phyloP scores from a whole-genome alignment of 108 stramenopile genomes.

The Seminavis robusta region DNA sequence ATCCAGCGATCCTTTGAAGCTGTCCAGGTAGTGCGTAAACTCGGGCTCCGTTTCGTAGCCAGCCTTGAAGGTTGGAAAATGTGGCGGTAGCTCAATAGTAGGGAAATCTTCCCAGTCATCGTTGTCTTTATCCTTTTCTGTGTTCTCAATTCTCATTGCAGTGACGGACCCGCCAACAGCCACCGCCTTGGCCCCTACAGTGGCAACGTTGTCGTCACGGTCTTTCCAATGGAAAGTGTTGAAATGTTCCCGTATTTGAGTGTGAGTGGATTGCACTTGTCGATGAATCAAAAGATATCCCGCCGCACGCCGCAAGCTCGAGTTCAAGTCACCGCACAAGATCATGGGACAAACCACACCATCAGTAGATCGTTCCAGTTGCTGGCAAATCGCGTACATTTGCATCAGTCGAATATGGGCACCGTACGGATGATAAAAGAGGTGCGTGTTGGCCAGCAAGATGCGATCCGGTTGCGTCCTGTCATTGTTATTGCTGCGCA shows the following conservation, averaged over 20 bases:
- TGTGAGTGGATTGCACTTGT: slow-evolving; percentile 26
- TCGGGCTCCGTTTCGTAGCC: slow-evolving; percentile 38
- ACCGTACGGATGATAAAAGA: slow-evolving; percentile 74
- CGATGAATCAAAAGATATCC: slow-evolving; percentile 40
- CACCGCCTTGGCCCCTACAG: slow-evolving; percentile 4
- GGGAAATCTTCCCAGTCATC: slow-evolving; percentile 25
- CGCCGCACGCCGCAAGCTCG: slow-evolving; percentile 37
- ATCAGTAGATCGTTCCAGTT: slow-evolving; percentile 10
- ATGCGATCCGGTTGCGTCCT: no score
- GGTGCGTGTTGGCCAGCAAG: slow-evolving; percentile 64
- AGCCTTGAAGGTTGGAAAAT: slow-evolving; percentile 45
- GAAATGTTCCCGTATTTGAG: slow-evolving; percentile 50
- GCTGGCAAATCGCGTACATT: slow-evolving; percentile 34
- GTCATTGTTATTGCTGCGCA: slow-evolving; percentile 50
- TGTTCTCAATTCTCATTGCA: slow-evolving; percentile 19
- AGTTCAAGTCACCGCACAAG: slow-evolving; percentile 72
- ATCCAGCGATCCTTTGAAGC: slow-evolving; percentile 53
- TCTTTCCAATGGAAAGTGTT: slow-evolving; percentile 48
- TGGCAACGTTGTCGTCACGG: slow-evolving; percentile 22
- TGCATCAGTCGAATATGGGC: slow-evolving; percentile 65
- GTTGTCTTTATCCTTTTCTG: slow-evolving; percentile 12
- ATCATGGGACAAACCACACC: slow-evolving; percentile 31
- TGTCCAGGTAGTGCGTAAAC: slow-evolving; percentile 55
- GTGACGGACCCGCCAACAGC: neutral
- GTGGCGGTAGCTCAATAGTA: slow-evolving; percentile 24